Percentiles rank a stretch among this genome's conserved stretches.
These are phyloP conservation scores for Lodderomyces parapsilosis DNA, from an alignment of 1,139 yeast genomes.

Conservation along the genomic window DNA sequence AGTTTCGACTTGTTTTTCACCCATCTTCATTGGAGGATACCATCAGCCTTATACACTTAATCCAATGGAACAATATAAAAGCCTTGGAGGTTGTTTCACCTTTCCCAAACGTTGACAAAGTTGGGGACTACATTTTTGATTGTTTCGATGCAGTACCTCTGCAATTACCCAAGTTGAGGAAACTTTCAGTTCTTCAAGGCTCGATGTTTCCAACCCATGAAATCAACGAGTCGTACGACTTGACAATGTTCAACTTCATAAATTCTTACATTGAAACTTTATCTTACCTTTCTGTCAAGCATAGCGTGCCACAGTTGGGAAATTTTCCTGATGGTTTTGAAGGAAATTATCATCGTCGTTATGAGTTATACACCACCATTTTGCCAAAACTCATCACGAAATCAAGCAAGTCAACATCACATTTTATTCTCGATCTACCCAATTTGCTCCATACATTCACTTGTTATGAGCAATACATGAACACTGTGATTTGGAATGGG, in stretches of 20 bases:
- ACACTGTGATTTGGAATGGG: conserved; percentile 74
- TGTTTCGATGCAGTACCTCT: conserved; percentile 28
- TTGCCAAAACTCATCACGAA: conserved; percentile 42
- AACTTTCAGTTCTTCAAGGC: conserved; percentile 49
- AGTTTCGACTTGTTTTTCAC: conserved; percentile 20
- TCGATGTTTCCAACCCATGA: conserved; percentile 37
- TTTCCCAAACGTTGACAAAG: conserved; percentile 32
- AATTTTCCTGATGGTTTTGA: conserved; percentile 56
- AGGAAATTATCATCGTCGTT: conserved; percentile 65
- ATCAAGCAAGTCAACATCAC: conserved; percentile 8
- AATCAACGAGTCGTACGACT: conserved; percentile 57
- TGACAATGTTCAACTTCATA: conserved; percentile 45
- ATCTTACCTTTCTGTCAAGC: conserved; percentile 45
- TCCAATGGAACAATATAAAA: conserved; percentile 20
- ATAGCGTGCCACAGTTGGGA: conserved; percentile 41
- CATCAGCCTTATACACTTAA: conserved; percentile 9
- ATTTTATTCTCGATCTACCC: conserved; percentile 51
- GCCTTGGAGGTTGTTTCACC: conserved; percentile 28
- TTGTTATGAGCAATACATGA: conserved; percentile 67
- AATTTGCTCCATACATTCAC: conserved; percentile 57
- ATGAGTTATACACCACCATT: conserved; percentile 45
- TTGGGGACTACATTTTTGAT: conserved; percentile 38
- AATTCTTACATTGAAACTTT: conserved; percentile 21
- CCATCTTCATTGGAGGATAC: conserved; percentile 10
- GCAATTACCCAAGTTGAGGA: conserved; percentile 22